Evolutionary conservation across 768 basidiomycete species (phyloP).

Genomic region (Lactarius akahatsu): DNA sequence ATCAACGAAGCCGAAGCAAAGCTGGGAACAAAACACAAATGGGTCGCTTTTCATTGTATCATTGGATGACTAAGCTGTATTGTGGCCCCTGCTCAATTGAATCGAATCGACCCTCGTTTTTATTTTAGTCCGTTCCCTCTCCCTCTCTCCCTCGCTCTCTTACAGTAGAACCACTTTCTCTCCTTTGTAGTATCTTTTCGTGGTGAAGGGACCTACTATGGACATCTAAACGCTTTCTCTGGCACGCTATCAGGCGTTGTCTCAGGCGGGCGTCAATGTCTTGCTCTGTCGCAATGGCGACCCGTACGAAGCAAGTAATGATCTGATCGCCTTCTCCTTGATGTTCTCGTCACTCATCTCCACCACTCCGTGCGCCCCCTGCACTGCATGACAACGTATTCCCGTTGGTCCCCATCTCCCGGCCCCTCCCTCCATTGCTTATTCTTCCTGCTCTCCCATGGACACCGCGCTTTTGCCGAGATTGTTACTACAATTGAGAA

Average conservation of each 20-base stretch:
- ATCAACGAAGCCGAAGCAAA: neutral
- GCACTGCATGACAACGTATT: constrained; percentile 24
- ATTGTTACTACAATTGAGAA: constrained; percentile 23
- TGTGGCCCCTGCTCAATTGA: too few species aligned
- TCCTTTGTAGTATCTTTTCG: neutral
- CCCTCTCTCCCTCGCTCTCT: neutral
- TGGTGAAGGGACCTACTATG: neutral
- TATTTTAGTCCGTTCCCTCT: neutral
- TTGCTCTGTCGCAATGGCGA: constrained; percentile 27
- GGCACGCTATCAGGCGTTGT: neutral
- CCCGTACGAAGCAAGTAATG: constrained; percentile 1
- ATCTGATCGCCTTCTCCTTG: constrained; percentile 17
- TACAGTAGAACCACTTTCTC: too few species aligned
- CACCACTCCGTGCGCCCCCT: constrained; percentile 8
- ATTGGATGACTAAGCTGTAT: neutral
- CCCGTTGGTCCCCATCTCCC: constrained; percentile 5
- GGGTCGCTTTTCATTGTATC: neutral
- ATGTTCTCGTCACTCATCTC: constrained; percentile 17
- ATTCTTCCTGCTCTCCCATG: constrained; percentile 6
- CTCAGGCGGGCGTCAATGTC: constrained; percentile 19
- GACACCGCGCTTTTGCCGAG: constrained; percentile 3
- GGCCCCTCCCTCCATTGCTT: constrained; percentile 8
- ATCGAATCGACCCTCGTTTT: neutral
- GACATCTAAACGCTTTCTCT: neutral
- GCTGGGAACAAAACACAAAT: neutral